These are phyloP conservation scores for Pythium oligandrum DNA, from an alignment of 352 stramenopile genomes.

Conservation along the genomic window DNA sequence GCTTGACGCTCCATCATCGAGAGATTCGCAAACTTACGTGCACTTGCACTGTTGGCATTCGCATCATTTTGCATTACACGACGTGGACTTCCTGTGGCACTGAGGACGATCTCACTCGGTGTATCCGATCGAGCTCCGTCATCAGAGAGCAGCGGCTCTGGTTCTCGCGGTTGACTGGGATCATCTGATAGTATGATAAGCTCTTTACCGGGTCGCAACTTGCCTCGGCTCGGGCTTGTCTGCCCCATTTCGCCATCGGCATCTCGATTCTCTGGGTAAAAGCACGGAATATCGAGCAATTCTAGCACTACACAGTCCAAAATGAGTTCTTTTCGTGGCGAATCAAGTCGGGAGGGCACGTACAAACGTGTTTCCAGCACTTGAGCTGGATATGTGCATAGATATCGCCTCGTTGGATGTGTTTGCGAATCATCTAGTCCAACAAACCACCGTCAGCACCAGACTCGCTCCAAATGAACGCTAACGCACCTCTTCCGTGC, in stretches of 20 bases:
- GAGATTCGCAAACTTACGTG: slow-evolving; percentile 53
- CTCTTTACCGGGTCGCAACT: slow-evolving; percentile 72
- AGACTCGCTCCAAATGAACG: background rate
- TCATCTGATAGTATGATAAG: slow-evolving; percentile 65
- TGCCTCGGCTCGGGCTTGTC: slow-evolving; percentile 63
- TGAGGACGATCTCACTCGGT: no score
- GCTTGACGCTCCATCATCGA: slow-evolving; percentile 79
- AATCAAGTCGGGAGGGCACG: background rate
- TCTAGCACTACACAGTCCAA: slow-evolving; percentile 41
- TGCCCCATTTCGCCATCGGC: slow-evolving; percentile 8
- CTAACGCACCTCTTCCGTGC: slow-evolving; percentile 50
- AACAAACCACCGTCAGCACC: no score
- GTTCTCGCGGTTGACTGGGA: slow-evolving; percentile 17
- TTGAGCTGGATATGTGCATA: slow-evolving; percentile 58
- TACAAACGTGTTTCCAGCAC: slow-evolving; percentile 78
- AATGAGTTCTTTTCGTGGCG: no score
- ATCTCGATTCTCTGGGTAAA: slow-evolving; percentile 7
- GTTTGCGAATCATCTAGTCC: slow-evolving; percentile 53
- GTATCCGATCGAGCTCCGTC: slow-evolving; percentile 3
- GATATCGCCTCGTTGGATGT: slow-evolving; percentile 68
- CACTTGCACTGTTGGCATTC: slow-evolving; percentile 4
- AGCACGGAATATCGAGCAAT: slow-evolving; percentile 54
- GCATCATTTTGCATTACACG: background rate
- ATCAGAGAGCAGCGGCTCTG: slow-evolving; percentile 10
- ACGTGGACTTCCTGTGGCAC: slow-evolving; percentile 1